phyloP scores from a whole-genome alignment of 2,329 filamentous ascomycete species.

The Fusarium fujikuroi region DNA sequence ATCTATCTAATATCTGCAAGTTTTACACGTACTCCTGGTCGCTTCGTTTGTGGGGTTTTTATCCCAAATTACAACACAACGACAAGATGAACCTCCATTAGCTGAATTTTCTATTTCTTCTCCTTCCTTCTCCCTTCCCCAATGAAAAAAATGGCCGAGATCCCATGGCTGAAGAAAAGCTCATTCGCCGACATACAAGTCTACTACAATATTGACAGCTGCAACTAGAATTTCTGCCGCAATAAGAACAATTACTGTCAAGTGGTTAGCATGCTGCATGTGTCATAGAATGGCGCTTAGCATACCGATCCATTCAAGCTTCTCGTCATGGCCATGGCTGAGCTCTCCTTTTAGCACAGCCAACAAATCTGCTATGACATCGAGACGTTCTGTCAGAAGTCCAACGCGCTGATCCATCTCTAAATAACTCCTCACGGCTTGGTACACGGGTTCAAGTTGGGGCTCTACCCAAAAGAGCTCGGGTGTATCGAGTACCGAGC shows the following conservation, averaged over 20 bases:
- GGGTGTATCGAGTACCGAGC: constrained; percentile 93
- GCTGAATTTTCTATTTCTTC: neutral
- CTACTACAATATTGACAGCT: constrained; percentile 93
- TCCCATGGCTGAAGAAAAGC: constrained; percentile 13
- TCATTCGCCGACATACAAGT: constrained; percentile 73
- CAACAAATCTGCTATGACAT: constrained; percentile 90
- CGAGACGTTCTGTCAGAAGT: constrained; percentile 85
- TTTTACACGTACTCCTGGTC: constrained; percentile 29
- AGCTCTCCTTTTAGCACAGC: constrained; percentile 95
- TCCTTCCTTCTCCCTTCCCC: neutral
- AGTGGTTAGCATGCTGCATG: constrained; percentile 17
- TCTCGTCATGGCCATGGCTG: constrained; percentile 91
- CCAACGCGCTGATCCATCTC: constrained; percentile 98
- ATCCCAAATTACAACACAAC: constrained; percentile 13
- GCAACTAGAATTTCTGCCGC: constrained; percentile 95
- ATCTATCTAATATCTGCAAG: constrained; percentile 41
- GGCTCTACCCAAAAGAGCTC: constrained; percentile 99
- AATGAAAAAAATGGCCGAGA: neutral
- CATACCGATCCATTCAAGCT: constrained; percentile 88
- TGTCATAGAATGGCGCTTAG: constrained; percentile 32
- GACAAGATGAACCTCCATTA: constrained; percentile 5
- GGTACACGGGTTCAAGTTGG: constrained; percentile 94
- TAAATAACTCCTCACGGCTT: constrained; percentile 92
- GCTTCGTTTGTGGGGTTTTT: neutral
- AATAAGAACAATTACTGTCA: constrained; percentile 88